phyloP scores from a whole-genome alignment of 2,329 filamentous ascomycete genomes.

The Botrytis aclada region DNA sequence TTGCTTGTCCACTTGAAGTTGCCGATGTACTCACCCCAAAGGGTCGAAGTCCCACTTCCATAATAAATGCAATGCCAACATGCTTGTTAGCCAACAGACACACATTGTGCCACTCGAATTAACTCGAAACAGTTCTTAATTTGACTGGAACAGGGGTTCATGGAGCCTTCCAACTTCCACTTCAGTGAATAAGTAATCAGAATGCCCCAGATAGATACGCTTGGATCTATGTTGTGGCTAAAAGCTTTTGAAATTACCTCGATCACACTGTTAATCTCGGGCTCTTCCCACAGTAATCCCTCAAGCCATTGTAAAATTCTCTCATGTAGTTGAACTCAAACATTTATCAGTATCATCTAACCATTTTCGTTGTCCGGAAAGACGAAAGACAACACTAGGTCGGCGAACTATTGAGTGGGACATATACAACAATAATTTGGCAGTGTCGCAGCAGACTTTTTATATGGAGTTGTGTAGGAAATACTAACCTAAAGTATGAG shows the following conservation, averaged over 20 bases:
- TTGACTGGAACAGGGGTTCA: background rate
- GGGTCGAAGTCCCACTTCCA: background rate
- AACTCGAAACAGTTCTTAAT: background rate
- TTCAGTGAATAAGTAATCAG: background rate
- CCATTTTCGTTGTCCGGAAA: background rate
- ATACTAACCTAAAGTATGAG: background rate
- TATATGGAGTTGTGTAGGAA: background rate
- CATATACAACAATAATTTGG: background rate
- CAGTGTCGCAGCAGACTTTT: background rate
- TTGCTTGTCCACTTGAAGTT: background rate
- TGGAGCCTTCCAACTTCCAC: background rate
- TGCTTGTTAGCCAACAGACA: background rate
- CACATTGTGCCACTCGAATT: background rate
- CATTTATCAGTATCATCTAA: background rate
- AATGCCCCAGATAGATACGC: background rate
- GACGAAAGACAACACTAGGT: background rate
- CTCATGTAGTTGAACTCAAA: background rate
- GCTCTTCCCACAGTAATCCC: background rate
- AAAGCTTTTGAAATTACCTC: background rate
- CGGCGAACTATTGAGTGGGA: background rate
- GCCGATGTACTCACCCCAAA: background rate
- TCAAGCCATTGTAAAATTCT: background rate
- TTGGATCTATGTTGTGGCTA: background rate
- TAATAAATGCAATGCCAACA: background rate
- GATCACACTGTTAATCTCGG: background rate